Conservation (phyloP, 1,139 yeast genomes). For the Sugiyamaella japonica region DNA sequence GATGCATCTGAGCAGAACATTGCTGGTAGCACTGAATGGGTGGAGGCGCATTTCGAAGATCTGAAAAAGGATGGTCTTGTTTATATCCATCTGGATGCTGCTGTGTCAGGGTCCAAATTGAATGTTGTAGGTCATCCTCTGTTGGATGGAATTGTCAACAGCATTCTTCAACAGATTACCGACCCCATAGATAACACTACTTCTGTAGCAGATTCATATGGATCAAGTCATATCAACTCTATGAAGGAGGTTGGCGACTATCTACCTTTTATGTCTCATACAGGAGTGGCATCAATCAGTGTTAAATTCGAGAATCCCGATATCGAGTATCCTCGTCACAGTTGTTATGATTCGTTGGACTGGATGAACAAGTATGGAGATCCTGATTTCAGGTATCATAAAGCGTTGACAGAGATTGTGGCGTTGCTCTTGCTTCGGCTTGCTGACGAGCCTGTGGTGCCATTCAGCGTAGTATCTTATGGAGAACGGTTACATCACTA, state of each 20-base stretch:
- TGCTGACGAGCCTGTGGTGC: constrained; percentile 74
- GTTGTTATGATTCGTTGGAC: constrained; percentile 68
- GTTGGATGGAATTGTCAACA: constrained; percentile 49
- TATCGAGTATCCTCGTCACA: constrained; percentile 52
- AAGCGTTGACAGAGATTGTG: constrained; percentile 57
- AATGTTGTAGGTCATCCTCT: constrained; percentile 68
- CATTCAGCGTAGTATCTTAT: constrained; percentile 59
- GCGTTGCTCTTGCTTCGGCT: constrained; percentile 55
- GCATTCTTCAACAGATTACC: constrained; percentile 46
- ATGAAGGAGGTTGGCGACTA: constrained; percentile 52
- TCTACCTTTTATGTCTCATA: constrained; percentile 61
- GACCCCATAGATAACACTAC: constrained; percentile 38
- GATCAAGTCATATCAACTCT: constrained; percentile 23
- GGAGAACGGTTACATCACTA: constrained; percentile 49
- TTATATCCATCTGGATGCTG: constrained; percentile 75
- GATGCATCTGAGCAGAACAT: constrained; percentile 80
- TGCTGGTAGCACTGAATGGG: constrained; percentile 85
- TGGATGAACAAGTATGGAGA: constrained; percentile 55
- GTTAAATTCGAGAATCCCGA: constrained; percentile 47
- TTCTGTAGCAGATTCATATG: constrained; percentile 29
- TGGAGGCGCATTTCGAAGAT: constrained; percentile 56
- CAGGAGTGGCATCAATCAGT: constrained; percentile 70
- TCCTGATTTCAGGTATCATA: constrained; percentile 57
- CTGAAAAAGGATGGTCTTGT: constrained; percentile 64
- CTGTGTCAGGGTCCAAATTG: constrained; percentile 60